A percentile compares a stretch with the other conserved stretches of the same genome.
These are phyloP conservation scores for Urochloa ruziziensis DNA, from an alignment of 176 grass and related monocot species.

Conservation along the genomic window DNA sequence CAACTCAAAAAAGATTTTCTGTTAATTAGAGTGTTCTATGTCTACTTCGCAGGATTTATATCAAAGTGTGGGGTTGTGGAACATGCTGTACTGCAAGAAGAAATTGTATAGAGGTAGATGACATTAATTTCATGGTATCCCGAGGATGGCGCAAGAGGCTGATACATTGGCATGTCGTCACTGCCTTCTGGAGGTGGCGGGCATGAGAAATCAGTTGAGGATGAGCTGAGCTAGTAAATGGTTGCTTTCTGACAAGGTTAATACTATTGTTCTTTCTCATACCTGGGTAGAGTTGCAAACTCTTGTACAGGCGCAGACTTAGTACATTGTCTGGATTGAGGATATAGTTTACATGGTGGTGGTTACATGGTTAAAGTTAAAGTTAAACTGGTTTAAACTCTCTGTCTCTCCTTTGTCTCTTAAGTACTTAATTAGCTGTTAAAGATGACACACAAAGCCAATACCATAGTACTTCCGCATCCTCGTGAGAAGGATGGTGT, in stretches of 20 bases:
- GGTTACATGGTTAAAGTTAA: conserved; percentile 3
- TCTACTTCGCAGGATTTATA: conserved; percentile 26
- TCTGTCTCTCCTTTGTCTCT: background rate
- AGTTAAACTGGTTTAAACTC: background rate
- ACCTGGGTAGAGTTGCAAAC: conserved; percentile 40
- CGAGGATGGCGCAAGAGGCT: conserved; percentile 9
- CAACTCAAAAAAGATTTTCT: conserved; percentile 6
- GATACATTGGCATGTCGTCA: background rate
- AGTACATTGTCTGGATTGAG: conserved; percentile 32
- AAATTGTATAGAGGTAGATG: background rate
- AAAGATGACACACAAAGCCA: conserved; percentile 20
- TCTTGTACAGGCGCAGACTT: conserved; percentile 52
- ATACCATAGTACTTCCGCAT: background rate
- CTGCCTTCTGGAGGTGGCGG: background rate
- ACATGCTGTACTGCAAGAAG: conserved; percentile 31
- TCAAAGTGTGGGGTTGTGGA: background rate
- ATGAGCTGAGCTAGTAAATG: conserved; percentile 30
- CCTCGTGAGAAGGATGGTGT: conserved; percentile 8
- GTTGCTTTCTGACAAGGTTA: conserved; percentile 59
- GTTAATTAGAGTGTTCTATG: conserved; percentile 7
- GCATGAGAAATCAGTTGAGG: conserved; percentile 21
- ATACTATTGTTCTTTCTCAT: conserved; percentile 47
- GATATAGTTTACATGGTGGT: conserved; percentile 33
- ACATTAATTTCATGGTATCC: conserved; percentile 5
- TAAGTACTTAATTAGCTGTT: conserved; percentile 32